Evolutionary conservation across 345 rosid genomes (phyloP).

Genomic region (Combretum micranthum): DNA sequence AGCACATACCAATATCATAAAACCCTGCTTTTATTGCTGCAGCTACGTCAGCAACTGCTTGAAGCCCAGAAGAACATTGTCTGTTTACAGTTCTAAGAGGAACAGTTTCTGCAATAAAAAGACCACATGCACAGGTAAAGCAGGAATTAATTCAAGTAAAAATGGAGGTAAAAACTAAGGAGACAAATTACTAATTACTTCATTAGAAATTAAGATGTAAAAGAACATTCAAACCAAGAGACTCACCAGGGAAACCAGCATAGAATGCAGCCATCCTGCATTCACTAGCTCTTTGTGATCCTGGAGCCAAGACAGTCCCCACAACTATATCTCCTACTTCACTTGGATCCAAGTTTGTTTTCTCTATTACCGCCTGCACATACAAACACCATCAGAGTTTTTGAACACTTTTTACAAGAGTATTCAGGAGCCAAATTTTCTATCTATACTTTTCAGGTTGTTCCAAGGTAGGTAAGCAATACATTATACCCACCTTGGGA

Average conservation of each 20-base stretch:
- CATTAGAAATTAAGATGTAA: neutral
- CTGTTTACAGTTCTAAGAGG: constrained; percentile 87
- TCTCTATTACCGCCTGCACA: constrained; percentile 75
- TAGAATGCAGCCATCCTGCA: constrained; percentile 98
- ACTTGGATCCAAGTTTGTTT: constrained; percentile 67
- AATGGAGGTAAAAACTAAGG: neutral
- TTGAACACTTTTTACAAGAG: neutral
- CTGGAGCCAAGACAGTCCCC: constrained; percentile 86
- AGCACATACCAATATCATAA: constrained; percentile 71
- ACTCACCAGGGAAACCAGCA: constrained; percentile 88
- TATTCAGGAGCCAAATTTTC: neutral
- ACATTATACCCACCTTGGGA: no score
- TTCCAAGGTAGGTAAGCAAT: no score
- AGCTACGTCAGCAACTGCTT: constrained; percentile 98
- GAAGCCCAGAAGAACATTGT: constrained; percentile 96
- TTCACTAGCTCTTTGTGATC: constrained; percentile 86
- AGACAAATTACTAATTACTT: neutral
- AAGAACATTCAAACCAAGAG: neutral
- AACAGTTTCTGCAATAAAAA: constrained; percentile 53
- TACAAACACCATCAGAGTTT: neutral
- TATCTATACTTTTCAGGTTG: no score
- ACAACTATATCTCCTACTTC: constrained; percentile 98
- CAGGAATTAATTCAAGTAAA: neutral
- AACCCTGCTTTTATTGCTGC: constrained; percentile 96
- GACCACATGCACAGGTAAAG: neutral